Evolutionary conservation across 2,329 filamentous ascomycete genomes (phyloP).

Genomic region (Mariannaea elegans): DNA sequence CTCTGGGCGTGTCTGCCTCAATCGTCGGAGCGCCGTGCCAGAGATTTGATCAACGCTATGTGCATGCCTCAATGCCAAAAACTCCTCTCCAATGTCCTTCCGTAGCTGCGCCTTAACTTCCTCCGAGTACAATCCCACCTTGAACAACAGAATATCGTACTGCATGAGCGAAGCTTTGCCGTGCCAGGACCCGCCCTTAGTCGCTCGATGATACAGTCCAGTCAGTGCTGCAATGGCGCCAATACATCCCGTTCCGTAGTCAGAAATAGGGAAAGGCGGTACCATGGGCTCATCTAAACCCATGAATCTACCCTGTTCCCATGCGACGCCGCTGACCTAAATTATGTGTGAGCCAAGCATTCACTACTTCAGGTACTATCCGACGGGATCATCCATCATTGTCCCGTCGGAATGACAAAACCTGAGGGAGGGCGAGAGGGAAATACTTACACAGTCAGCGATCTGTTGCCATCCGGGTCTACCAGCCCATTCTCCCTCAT

Average conservation of each 20-base stretch:
- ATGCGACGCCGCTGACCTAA: conserved; percentile 64
- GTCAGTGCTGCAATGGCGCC: conserved; percentile 73
- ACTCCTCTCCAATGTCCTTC: conserved; percentile 57
- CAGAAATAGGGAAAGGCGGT: conserved; percentile 70
- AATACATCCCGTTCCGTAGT: conserved; percentile 78
- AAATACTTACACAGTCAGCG: conserved; percentile 63
- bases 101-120: conserved; percentile 62
- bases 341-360: not conserved
- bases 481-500: conserved; percentile 64
- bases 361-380: not conserved
- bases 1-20: conserved; percentile 27
- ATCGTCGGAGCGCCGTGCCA: conserved; percentile 62
- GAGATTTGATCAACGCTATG: conserved; percentile 74
- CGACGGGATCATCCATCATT: not conserved
- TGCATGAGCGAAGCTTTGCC: conserved; percentile 72
- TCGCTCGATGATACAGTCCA: conserved; percentile 70
- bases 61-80: conserved; percentile 65
- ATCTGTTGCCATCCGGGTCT: conserved; percentile 78
- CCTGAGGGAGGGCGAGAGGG: not conserved
- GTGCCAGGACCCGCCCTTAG: conserved; percentile 71
- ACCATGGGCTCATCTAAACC: conserved; percentile 70
- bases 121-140: conserved; percentile 64
- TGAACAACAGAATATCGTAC: conserved; percentile 73
- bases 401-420: not conserved
- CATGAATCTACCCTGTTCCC: conserved; percentile 71